A percentile compares a stretch with the other conserved stretches of the same genome.
Evolutionary conservation across 2,329 filamentous ascomycete species (phyloP).

Genomic region (Beauveria asiatica): DNA sequence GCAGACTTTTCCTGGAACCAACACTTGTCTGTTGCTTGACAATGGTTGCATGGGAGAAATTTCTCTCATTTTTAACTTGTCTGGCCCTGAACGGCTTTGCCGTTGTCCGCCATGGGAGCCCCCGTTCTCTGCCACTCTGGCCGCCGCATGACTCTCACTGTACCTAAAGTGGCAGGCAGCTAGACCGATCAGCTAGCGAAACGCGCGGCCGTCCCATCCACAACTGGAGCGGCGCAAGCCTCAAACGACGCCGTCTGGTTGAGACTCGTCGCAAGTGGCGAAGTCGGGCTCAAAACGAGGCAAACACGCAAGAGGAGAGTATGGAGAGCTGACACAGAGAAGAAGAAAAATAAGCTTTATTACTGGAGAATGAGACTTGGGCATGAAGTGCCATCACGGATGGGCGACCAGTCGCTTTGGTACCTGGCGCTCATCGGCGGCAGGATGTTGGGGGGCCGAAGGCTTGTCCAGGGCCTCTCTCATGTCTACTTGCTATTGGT

Average conservation of each 20-base stretch:
- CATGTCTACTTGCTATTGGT: background rate
- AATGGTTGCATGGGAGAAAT: background rate
- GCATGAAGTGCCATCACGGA: background rate
- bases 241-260: background rate
- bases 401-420: background rate
- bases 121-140: background rate
- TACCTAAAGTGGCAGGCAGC: background rate
- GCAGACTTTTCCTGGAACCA: background rate
- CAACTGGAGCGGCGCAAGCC: conserved; percentile 6
- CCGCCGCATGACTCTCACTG: background rate
- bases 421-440: background rate
- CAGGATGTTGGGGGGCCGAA: background rate
- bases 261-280: conserved; percentile 2
- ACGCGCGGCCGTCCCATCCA: conserved; percentile 7
- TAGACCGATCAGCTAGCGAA: background rate
- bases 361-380: background rate
- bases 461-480: background rate
- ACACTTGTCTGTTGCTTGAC: background rate
- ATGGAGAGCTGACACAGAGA: background rate
- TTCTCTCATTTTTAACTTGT: background rate
- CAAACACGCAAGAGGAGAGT: background rate
- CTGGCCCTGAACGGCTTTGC: background rate
- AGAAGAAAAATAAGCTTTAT: background rate
- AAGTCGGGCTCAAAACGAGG: background rate
- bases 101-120: background rate